phyloP scores from a whole-genome alignment of 768 basidiomycete genomes.

The Pleurotus ostreatus region DNA sequence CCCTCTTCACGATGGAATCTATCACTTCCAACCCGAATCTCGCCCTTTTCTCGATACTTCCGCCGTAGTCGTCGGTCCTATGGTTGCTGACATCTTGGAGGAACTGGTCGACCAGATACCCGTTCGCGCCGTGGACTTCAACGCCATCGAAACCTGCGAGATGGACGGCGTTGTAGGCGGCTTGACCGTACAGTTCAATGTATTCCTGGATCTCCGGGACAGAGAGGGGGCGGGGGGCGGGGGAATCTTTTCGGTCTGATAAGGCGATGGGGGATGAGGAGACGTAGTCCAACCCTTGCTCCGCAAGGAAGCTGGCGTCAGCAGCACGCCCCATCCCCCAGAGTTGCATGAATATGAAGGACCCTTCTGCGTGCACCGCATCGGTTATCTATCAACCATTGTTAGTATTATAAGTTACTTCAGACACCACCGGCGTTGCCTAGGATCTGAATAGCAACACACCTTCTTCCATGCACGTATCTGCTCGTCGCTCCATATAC shows the following conservation, averaged over 20 bases:
- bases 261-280: slow-evolving; percentile 22
- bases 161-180: slow-evolving; percentile 38
- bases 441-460: slow-evolving; percentile 3
- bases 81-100: slow-evolving; percentile 38
- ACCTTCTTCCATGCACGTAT: slow-evolving; percentile 50
- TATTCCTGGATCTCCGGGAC: slow-evolving; percentile 36
- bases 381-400: slow-evolving; percentile 9
- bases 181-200: slow-evolving; percentile 36
- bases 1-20: slow-evolving; percentile 34
- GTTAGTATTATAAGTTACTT: slow-evolving; percentile 10
- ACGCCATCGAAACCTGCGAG: slow-evolving; percentile 54
- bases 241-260: background rate
- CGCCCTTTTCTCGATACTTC: slow-evolving; percentile 45
- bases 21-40: slow-evolving; percentile 45
- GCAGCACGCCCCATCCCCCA: slow-evolving; percentile 43
- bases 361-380: slow-evolving; percentile 18
- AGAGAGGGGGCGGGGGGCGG: slow-evolving; percentile 30
- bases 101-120: slow-evolving; percentile 46
- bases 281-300: slow-evolving; percentile 22
- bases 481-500: slow-evolving; percentile 49
- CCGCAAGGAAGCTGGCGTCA: slow-evolving; percentile 16
- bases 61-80: slow-evolving; percentile 55
- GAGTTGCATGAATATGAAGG: slow-evolving; percentile 42
- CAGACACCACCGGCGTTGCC: too few relatives aligned
- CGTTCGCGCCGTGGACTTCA: slow-evolving; percentile 23